Evolutionary conservation across 2,329 filamentous ascomycete genomes (phyloP).

Genomic region (Thielaviopsis cerberus): DNA sequence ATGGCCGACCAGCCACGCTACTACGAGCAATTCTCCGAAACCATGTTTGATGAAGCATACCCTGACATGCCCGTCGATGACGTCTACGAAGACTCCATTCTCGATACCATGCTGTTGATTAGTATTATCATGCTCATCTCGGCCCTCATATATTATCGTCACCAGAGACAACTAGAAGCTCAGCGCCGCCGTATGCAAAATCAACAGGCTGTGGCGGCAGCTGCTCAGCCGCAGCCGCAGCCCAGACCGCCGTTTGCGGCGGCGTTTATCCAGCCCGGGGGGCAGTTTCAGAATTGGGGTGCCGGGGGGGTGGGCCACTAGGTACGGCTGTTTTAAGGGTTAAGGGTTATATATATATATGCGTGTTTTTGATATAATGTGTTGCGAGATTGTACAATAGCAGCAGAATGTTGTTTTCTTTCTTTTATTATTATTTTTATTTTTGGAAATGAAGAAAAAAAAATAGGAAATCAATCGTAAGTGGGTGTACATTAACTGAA

Average conservation of each 20-base stretch:
- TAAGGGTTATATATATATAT: no score
- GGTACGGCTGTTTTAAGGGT: no score
- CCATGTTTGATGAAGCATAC: conserved; percentile 27
- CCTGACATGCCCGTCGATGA: conserved; percentile 43
- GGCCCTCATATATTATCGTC: conserved; percentile 64
- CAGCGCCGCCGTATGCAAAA: conserved; percentile 14
- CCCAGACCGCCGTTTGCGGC: background rate
- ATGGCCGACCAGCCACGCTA: conserved; percentile 48
- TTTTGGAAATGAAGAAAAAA: background rate
- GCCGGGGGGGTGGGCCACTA: conserved; percentile 39
- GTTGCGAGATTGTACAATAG: background rate
- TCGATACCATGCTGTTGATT: conserved; percentile 74
- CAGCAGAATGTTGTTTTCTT: background rate
- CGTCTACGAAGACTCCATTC: conserved; percentile 53
- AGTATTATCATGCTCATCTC: conserved; percentile 56
- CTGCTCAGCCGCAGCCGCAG: conserved; percentile 9
- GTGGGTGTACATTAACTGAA: background rate
- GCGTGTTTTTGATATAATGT: no score
- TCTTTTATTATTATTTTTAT: background rate
- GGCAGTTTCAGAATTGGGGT: conserved; percentile 48
- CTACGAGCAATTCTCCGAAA: conserved; percentile 43
- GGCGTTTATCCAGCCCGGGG: conserved; percentile 35
- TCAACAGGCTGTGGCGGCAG: background rate
- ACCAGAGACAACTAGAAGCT: conserved; percentile 45
- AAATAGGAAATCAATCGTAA: background rate